Percentiles rank a stretch among this genome's conserved stretches.
Conservation (phyloP, 495 filamentous ascomycete species). For the Beverwykella pulmonaria region DNA sequence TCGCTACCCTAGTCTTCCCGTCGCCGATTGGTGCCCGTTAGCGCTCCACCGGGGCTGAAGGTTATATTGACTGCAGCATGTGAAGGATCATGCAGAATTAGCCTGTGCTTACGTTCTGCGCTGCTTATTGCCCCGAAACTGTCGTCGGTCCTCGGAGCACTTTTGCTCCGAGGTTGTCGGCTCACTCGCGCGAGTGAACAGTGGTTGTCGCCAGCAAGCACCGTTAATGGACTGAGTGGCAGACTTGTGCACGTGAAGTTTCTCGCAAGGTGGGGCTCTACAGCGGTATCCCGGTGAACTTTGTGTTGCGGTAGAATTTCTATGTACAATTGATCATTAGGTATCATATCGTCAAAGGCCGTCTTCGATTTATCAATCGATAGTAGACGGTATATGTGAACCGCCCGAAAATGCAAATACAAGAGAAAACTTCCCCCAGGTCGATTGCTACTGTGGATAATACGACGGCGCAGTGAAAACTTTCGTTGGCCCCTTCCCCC, state of each 20-base stretch:
- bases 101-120: neutral
- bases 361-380: neutral
- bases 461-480: neutral
- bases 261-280: neutral
- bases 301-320: too few relatives aligned
- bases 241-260: too few relatives aligned
- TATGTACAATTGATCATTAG: neutral
- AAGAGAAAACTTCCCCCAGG: neutral
- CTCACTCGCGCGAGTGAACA: too few relatives aligned
- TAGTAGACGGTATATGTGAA: neutral
- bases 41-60: neutral
- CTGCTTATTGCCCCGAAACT: too few relatives aligned
- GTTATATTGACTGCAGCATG: neutral
- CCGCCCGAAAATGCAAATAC: neutral
- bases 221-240: too few relatives aligned
- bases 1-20: neutral
- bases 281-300: too few relatives aligned
- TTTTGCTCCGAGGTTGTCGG: too few relatives aligned
- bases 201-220: too few relatives aligned
- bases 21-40: neutral
- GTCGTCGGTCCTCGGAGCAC: neutral
- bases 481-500: constrained; percentile 1
- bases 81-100: neutral
- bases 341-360: neutral
- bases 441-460: neutral